Base-by-base conservation (phyloP, 495 filamentous ascomycete species). In the Penicillium pancosmium region DNA sequence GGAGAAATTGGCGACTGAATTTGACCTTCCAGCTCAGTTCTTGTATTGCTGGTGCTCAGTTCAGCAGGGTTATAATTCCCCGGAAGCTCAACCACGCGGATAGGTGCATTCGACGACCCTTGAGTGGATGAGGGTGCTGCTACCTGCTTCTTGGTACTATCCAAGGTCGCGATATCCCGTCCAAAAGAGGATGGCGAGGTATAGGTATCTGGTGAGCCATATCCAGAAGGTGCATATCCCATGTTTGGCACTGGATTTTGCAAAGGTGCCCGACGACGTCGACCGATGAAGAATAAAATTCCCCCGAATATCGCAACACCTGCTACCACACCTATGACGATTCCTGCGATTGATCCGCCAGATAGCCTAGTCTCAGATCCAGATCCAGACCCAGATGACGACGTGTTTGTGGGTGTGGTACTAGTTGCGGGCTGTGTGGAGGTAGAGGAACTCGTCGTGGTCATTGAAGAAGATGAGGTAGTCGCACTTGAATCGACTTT, bases 401-500 rank as follows among this genome's bases (percentile, higher is more conserved):
- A 35, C 15, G 21, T 21, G 16, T 43, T 23, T 13, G 55, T 21
- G 46, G 40, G 19, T 25, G 49, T 5, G 31, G 48, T 35, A 5
- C 15, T 49, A 5, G 50, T 53, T 18, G 50, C 35, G 27, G 19
- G 40, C 7, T 38, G 41, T 8, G n/a, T 36, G 8, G 35, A 36
- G 4, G 18, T 59, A 13, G 50, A 47, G 1, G 49, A 44, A 33
- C 40, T 53, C 15, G 10, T 49, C 35, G 36, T 38, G 36, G 36
- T 38, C 36, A 38, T 12, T n/a, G 36, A 38, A 4, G 35, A 38
- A 38, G 36, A 38, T 3, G 50, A 54, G 1, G 50, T 53, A n/a
- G 43, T 41, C 44, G 43, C 18, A 4, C 50, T 59, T 11, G 50
- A 48, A 27, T 59, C 56, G 15, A 59, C 56, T 23, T 59, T 59